Conservation (phyloP, 352 stramenopile species). For the Plasmopara muralis region DNA sequence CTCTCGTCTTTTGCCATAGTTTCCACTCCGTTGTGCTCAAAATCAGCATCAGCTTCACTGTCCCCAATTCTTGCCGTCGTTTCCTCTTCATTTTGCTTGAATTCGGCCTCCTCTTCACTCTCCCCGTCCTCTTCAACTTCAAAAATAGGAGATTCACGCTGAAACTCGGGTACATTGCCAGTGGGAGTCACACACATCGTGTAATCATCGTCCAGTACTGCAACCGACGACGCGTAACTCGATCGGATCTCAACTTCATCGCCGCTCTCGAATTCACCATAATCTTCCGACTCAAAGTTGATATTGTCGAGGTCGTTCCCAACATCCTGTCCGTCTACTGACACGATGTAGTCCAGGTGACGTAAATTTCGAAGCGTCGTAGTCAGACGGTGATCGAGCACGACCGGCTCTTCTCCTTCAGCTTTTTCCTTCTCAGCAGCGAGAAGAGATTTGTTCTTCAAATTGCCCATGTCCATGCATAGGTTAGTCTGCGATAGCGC, state of each 20-base stretch:
- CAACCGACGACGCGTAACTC: conserved; percentile 49
- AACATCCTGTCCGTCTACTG: conserved; percentile 28
- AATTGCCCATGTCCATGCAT: conserved; percentile 10
- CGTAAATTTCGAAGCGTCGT: conserved; percentile 32
- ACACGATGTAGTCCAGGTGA: conserved; percentile 39
- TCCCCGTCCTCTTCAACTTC: conserved; percentile 26
- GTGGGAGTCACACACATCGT: conserved; percentile 22
- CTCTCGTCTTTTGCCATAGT: neutral
- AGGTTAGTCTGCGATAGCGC: conserved; percentile 40
- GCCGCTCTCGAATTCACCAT: conserved; percentile 26
- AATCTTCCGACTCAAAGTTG: conserved; percentile 20
- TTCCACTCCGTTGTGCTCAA: neutral
- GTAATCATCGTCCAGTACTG: conserved; percentile 41
- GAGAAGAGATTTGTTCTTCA: conserved; percentile 3
- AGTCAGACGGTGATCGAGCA: conserved; percentile 40
- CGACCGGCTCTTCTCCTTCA: conserved; percentile 31
- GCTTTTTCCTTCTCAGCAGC: conserved; percentile 6
- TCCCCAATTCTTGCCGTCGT: neutral
- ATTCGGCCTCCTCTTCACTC: neutral
- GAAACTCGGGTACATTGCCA: conserved; percentile 12
- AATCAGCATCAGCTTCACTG: neutral
- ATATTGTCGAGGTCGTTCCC: conserved; percentile 23
- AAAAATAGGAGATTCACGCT: conserved; percentile 21
- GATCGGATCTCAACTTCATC: conserved; percentile 25
- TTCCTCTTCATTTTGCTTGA: neutral